Base-by-base conservation (phyloP, 768 basidiomycete species). In the Hericium coralloides region DNA sequence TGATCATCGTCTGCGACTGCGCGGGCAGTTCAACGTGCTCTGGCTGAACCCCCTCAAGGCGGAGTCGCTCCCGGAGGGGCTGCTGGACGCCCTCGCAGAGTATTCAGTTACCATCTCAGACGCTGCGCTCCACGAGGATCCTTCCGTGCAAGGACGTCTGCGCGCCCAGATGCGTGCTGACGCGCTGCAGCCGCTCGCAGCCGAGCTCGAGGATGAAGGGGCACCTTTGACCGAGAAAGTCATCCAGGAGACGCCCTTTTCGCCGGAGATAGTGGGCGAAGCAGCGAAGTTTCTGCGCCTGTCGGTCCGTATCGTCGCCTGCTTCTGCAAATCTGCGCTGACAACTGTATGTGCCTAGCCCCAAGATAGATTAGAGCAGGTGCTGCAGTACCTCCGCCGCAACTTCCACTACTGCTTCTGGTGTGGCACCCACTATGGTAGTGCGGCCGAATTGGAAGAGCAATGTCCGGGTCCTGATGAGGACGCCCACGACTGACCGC, bases 321-420 rank as follows among this genome's bases (percentile, higher is more conserved):
- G 31, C 31, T 31, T 31, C 31, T 31, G 31, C 31, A 31, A 31
- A 31, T 6, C 7, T 31, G 10, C 8, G 31, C 31, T 31, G 31
- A 31, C 31, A 31, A 31, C 31, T 31, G 31, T 31, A 9, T 9
- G 31, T 31, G 6, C 31, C 31, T 31, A 94, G 92, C 81, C 88
- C 59, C 77, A 78, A 60, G 84, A 88, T 69, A 79, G 89, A 36
- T 76, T 93, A 38, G 70, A 76, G 39, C 72, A 85, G 49, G 81
- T 91, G 17, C 73, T 92, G 23, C 71, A 79, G 4, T 91, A 94
- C 68, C 78, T 94, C 51, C 85, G 92, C 23, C 75, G 80, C 39
- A 77, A 74, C 59, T 81, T 92, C 68, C 66, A 75, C 5, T 93
- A 93, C 67, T 93, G 92, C 67, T 92, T 92, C 69, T 93, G 90